Percentiles rank a stretch among this genome's conserved stretches.
Conservation (phyloP, 345 rosid genomes). For the Hibiscus syriacus region DNA sequence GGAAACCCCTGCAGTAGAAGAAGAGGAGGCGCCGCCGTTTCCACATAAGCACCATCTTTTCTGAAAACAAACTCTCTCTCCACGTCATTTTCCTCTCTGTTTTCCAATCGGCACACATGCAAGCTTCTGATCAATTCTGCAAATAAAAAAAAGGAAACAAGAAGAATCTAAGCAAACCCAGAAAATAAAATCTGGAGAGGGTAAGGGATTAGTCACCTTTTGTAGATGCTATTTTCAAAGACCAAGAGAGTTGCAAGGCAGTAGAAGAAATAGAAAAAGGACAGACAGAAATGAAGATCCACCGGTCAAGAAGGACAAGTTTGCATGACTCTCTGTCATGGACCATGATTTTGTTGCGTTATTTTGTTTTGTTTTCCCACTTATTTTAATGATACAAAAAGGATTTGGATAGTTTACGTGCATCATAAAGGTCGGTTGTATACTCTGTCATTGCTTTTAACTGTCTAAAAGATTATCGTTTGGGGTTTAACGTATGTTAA, state of each 20-base stretch:
- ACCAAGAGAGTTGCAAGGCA: slow-evolving; percentile 26
- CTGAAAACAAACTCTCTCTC: slow-evolving; percentile 32
- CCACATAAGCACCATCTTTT: slow-evolving; percentile 17
- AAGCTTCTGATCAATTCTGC: slow-evolving; percentile 36
- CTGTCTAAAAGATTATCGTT: too few species aligned
- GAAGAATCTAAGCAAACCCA: not conserved
- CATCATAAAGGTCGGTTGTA: not conserved
- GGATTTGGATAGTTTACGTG: not conserved
- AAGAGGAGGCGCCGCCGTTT: slow-evolving; percentile 22
- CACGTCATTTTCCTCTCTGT: slow-evolving; percentile 13
- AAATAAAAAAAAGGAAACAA: not conserved
- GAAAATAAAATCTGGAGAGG: too few species aligned
- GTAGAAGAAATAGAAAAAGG: slow-evolving; percentile 4
- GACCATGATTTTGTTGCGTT: not conserved
- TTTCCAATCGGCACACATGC: slow-evolving; percentile 33
- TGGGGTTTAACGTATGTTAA: too few species aligned
- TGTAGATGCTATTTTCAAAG: slow-evolving; percentile 26
- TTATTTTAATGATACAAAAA: not conserved
- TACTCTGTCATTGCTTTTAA: not conserved
- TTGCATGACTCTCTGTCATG: not conserved
- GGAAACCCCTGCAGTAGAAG: slow-evolving; percentile 14
- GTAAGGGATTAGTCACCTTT: slow-evolving; percentile 15
- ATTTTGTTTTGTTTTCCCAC: not conserved
- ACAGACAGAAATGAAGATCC: not conserved
- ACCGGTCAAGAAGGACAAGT: slow-evolving; percentile 1